Evolutionary conservation across 2,329 filamentous ascomycete species (phyloP).

Genomic region (Pleurostoma richardsiae): DNA sequence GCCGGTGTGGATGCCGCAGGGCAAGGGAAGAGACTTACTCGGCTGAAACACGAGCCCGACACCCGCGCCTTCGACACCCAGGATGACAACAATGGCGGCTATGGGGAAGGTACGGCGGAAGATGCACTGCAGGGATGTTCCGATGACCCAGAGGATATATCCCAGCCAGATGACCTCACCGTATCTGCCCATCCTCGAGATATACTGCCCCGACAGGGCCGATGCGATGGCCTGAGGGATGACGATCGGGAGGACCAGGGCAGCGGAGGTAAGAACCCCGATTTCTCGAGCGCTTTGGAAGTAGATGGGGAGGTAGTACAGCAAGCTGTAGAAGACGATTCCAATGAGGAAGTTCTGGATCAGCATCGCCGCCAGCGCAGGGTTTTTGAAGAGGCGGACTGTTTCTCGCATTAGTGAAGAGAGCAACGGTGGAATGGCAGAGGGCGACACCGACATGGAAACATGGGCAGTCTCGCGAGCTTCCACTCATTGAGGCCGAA

Average conservation of each 20-base stretch:
- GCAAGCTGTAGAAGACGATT: constrained; percentile 44
- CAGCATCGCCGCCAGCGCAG: constrained; percentile 42
- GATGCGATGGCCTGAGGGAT: constrained; percentile 34
- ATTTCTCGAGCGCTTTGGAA: constrained; percentile 40
- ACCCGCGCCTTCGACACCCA: constrained; percentile 26
- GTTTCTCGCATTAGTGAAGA: constrained; percentile 1
- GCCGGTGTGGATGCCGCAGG: background rate
- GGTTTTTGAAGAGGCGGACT: constrained; percentile 41
- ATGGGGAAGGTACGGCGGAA: constrained; percentile 17
- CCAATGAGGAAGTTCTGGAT: constrained; percentile 50
- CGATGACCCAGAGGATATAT: constrained; percentile 17
- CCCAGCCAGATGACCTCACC: constrained; percentile 42
- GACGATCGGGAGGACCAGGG: constrained; percentile 42
- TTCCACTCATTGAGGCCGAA: constrained; percentile 51
- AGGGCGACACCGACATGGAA: constrained; percentile 29
- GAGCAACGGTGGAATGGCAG: background rate
- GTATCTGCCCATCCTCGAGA: constrained; percentile 44
- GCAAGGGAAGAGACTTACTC: constrained; percentile 6
- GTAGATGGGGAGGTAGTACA: constrained; percentile 52
- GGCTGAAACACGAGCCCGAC: constrained; percentile 29
- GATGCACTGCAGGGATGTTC: constrained; percentile 22
- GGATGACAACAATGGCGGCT: constrained; percentile 20
- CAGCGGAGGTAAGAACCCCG: constrained; percentile 33
- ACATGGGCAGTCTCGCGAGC: constrained; percentile 47
- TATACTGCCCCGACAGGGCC: constrained; percentile 42